Evolutionary conservation across 768 basidiomycete species (phyloP).

Genomic region (Podaxis rugospora): DNA sequence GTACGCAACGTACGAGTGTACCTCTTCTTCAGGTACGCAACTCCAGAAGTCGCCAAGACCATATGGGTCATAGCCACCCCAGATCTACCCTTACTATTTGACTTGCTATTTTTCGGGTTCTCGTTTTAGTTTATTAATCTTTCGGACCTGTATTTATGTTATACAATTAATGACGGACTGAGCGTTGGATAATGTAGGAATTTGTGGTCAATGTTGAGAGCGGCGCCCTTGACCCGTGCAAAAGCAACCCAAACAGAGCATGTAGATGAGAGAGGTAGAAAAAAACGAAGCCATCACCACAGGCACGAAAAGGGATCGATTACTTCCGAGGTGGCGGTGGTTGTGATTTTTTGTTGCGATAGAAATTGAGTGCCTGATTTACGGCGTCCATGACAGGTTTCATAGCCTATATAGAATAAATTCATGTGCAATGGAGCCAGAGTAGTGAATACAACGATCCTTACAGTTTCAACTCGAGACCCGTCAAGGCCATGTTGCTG

Average conservation of each 20-base stretch:
- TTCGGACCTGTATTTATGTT: conserved; percentile 12
- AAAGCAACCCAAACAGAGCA: not conserved
- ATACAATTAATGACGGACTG: conserved; percentile 12
- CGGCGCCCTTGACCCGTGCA: not conserved
- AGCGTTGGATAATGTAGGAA: not conserved
- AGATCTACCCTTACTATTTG: not conserved
- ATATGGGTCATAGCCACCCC: conserved; percentile 22
- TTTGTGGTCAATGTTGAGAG: not conserved
- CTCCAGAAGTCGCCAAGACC: conserved; percentile 51
- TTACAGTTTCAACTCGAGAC: conserved; percentile 57
- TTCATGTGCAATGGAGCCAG: not conserved
- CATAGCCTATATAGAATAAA: conserved; percentile 51
- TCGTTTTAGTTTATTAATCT: conserved; percentile 10
- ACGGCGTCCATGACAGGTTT: conserved; percentile 70
- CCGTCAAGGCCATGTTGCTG: conserved; percentile 60
- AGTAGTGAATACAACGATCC: conserved; percentile 19
- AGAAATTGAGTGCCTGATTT: conserved; percentile 64
- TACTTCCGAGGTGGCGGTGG: conserved; percentile 11
- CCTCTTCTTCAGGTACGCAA: conserved; percentile 43
- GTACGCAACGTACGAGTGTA: conserved; percentile 74
- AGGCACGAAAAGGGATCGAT: not conserved
- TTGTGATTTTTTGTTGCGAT: conserved; percentile 37
- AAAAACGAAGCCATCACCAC: not conserved
- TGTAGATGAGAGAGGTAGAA: not conserved
- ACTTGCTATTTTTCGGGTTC: not conserved